A percentile compares a stretch with the other conserved stretches of the same genome.
Conservation (phyloP, 208 protist genomes). For the Porcisia hertigi region DNA sequence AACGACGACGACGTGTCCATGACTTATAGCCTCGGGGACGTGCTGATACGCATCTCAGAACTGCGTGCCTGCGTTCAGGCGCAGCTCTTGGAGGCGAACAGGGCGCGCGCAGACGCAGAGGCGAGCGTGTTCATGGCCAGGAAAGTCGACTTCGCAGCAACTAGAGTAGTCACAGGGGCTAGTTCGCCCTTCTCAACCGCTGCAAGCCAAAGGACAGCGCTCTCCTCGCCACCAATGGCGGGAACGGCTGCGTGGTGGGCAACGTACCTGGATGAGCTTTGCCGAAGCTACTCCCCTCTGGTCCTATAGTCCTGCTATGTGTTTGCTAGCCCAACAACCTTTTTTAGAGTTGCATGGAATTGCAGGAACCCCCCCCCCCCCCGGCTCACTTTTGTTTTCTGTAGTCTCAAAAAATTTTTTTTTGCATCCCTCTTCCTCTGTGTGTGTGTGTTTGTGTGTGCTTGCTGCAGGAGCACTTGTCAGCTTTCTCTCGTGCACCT, state of each 20-base stretch:
- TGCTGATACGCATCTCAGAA: slow-evolving; percentile 23
- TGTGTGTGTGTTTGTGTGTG: neutral
- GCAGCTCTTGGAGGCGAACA: slow-evolving; percentile 19
- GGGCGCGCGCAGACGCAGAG: neutral
- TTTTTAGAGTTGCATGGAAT: neutral
- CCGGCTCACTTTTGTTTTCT: too few species aligned
- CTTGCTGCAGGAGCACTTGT: neutral
- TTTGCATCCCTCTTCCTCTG: neutral
- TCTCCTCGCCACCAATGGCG: slow-evolving; percentile 1
- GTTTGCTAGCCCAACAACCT: neutral
- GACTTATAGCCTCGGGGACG: slow-evolving; percentile 11
- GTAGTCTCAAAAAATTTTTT: neutral
- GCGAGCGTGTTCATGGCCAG: neutral
- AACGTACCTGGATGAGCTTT: slow-evolving; percentile 23
- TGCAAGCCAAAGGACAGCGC: neutral
- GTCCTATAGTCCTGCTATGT: neutral
- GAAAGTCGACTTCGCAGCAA: neutral
- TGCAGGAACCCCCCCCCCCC: neutral
- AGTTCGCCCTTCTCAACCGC: neutral
- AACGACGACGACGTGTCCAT: slow-evolving; percentile 20
- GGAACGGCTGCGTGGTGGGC: slow-evolving; percentile 32
- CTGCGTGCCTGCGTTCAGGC: slow-evolving; percentile 32
- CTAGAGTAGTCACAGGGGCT: neutral
- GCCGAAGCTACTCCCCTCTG: slow-evolving; percentile 18
- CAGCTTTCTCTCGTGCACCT: neutral